Base-by-base conservation (phyloP, 306 rosid species). In the Cajanus cajan region DNA sequence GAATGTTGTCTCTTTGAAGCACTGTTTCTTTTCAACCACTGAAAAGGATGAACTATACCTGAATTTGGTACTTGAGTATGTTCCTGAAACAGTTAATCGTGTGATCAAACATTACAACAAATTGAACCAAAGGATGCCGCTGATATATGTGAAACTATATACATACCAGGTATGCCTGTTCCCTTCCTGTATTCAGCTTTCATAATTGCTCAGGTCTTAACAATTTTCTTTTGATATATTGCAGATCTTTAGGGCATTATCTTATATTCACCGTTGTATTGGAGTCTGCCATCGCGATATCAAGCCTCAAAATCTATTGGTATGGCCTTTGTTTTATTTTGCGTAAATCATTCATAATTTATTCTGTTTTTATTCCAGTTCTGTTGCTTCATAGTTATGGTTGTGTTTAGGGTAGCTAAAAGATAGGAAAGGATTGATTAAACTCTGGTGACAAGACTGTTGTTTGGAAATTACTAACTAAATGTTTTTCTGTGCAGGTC, bases 21-120 rank as follows among this genome's bases (percentile, higher is more conserved):
- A 94, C 55, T 94, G 98, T 82, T 94, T 94, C 93, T 94, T 94
- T 87, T 94, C 98, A 74, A 92, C 98, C 24, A 94, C 98, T 44
- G 96, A 94, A 71, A 92, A 94, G 89, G 98, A 94, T 74, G 98
- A 94, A 82, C 92, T 94, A 61, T 94, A 92, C 87, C 98, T 94
- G 59, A 94, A 94, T 84, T 81, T 94, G 86, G 98, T 92, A 33
- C 98, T 94, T 11, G 98, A 94, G 90, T 92, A 90, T 82, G 98
- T 94, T 51, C 98, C 98, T 13, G 98, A 94, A 87, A 94, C 98
- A 16, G 94, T 94, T 85, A 90, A 94, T 73, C 97, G 98, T 15
- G 98, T 94, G 81, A 94, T 94, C 76, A 94, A 94, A 78, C 98
- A 94, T 90, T 90, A 94, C 92, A 94, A 92, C 92, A 94, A 94